A percentile compares a stretch with the other conserved stretches of the same genome.
These are phyloP conservation scores for Ilyonectria sp. DNA, from an alignment of 2,329 filamentous ascomycete genomes.

Conservation along the genomic window DNA sequence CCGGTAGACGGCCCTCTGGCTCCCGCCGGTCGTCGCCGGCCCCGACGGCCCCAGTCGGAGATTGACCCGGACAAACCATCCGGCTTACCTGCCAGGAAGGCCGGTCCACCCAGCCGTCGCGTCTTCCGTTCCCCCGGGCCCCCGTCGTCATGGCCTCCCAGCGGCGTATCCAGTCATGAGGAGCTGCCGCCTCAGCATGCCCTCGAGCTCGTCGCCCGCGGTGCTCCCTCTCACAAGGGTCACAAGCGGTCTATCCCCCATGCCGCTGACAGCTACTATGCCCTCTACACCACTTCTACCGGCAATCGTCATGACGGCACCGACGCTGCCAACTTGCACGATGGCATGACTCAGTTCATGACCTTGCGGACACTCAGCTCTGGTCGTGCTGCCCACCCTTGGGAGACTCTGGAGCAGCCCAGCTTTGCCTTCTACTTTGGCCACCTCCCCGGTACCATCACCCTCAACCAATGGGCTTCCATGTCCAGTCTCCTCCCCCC, in stretches of 20 bases:
- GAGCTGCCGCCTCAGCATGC: slow-evolving; percentile 69
- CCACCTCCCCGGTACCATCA: slow-evolving; percentile 77
- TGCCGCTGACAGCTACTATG: slow-evolving; percentile 68
- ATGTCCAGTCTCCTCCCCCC: slow-evolving; percentile 71
- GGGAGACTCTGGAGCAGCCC: slow-evolving; percentile 82
- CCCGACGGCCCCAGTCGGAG: slow-evolving; percentile 57
- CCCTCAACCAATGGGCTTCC: slow-evolving; percentile 78
- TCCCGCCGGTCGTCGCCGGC: slow-evolving; percentile 56
- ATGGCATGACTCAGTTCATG: slow-evolving; percentile 72
- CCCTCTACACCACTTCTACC: slow-evolving; percentile 65
- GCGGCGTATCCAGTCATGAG: slow-evolving; percentile 63
- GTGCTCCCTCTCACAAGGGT: slow-evolving; percentile 71
- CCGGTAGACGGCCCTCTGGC: slow-evolving; percentile 35
- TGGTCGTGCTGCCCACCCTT: slow-evolving; percentile 66
- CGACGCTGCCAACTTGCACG: slow-evolving; percentile 66
- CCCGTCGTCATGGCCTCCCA: slow-evolving; percentile 71
- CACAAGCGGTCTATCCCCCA: slow-evolving; percentile 69
- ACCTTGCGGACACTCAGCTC: slow-evolving; percentile 65
- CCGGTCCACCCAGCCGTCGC: slow-evolving; percentile 39
- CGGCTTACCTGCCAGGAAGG: slow-evolving; percentile 30
- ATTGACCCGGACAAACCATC: slow-evolving; percentile 41
- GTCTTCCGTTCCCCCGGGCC: slow-evolving; percentile 46
- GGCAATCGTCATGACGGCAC: slow-evolving; percentile 62
- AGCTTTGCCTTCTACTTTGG: slow-evolving; percentile 80
- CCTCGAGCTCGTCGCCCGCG: slow-evolving; percentile 70